Evolutionary conservation across 78 protist species (phyloP).

Genomic region (Guillardia theta): DNA sequence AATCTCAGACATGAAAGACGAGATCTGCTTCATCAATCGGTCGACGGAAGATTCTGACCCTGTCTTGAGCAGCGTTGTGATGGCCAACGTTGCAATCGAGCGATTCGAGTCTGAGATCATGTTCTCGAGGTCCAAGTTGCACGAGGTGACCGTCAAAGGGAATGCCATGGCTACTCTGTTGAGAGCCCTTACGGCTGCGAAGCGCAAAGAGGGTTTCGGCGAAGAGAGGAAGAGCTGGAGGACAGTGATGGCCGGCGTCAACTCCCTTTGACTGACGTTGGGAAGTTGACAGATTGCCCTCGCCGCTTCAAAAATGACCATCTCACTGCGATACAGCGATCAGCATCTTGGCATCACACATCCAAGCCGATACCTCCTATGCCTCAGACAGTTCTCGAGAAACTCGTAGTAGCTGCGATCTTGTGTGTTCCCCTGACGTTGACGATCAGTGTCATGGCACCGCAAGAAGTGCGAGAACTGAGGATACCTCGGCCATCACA

Average conservation of each 20-base stretch:
- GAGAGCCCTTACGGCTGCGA: slow-evolving; percentile 94
- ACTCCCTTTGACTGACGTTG: slow-evolving; percentile 70
- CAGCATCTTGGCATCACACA: too few species aligned
- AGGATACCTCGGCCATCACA: neutral
- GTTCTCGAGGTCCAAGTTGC: slow-evolving; percentile 91
- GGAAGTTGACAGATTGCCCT: slow-evolving; percentile 86
- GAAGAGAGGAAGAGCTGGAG: slow-evolving; percentile 89
- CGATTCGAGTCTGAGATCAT: slow-evolving; percentile 92
- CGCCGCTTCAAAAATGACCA: slow-evolving; percentile 97
- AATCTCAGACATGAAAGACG: slow-evolving; percentile 87
- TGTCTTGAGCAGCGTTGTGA: slow-evolving; percentile 93
- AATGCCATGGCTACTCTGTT: slow-evolving; percentile 70
- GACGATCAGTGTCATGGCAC: too few species aligned
- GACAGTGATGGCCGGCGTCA: slow-evolving; percentile 81
- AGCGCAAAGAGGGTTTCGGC: slow-evolving; percentile 82
- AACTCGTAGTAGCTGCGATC: slow-evolving; percentile 45
- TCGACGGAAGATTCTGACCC: slow-evolving; percentile 90
- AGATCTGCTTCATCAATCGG: slow-evolving; percentile 91
- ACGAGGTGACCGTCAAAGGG: slow-evolving; percentile 78
- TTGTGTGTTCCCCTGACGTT: neutral
- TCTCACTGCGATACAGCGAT: slow-evolving; percentile 86
- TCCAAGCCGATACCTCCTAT: too few species aligned
- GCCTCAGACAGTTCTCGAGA: slow-evolving; percentile 79
- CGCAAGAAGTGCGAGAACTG: too few species aligned
- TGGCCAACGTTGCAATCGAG: slow-evolving; percentile 94